Conservation (phyloP, 257 asterid species). For the Rhazya stricta region DNA sequence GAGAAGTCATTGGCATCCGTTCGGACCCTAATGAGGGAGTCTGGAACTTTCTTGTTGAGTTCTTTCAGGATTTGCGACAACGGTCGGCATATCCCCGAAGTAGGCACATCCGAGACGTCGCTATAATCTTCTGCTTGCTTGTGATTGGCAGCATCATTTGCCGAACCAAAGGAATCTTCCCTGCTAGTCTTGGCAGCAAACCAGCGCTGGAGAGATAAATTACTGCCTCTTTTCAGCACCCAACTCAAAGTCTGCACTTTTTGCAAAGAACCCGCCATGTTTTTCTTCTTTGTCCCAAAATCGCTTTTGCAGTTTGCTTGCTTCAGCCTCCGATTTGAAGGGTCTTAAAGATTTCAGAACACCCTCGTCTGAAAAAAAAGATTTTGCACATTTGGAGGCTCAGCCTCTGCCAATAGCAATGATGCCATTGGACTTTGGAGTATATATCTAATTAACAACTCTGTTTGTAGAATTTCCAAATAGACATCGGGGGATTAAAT, state of each 20-base stretch:
- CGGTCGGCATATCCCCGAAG: slow-evolving; percentile 62
- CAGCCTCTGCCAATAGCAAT: not conserved
- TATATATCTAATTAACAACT: not conserved
- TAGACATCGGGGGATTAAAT: no score
- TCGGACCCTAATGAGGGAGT: slow-evolving; percentile 48
- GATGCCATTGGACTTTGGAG: not conserved
- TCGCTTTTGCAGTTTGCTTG: not conserved
- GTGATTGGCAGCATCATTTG: not conserved
- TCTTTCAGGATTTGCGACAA: slow-evolving; percentile 65
- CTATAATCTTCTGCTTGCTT: slow-evolving; percentile 20
- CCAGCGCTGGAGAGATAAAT: not conserved
- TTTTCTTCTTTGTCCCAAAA: not conserved
- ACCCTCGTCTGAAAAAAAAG: no score
- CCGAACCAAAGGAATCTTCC: not conserved
- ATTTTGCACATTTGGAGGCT: no score
- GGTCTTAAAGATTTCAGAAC: not conserved
- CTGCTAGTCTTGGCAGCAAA: slow-evolving; percentile 15
- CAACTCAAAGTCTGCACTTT: not conserved
- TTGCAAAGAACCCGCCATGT: slow-evolving; percentile 6
- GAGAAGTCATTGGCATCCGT: slow-evolving; percentile 43
- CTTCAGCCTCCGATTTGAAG: not conserved
- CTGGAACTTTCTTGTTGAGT: slow-evolving; percentile 79
- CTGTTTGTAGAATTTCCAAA: not conserved
- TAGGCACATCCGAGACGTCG: slow-evolving; percentile 26
- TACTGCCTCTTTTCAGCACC: not conserved